Base-by-base conservation (phyloP, 495 filamentous ascomycete genomes). In the Aspergillus saccharolyticus region DNA sequence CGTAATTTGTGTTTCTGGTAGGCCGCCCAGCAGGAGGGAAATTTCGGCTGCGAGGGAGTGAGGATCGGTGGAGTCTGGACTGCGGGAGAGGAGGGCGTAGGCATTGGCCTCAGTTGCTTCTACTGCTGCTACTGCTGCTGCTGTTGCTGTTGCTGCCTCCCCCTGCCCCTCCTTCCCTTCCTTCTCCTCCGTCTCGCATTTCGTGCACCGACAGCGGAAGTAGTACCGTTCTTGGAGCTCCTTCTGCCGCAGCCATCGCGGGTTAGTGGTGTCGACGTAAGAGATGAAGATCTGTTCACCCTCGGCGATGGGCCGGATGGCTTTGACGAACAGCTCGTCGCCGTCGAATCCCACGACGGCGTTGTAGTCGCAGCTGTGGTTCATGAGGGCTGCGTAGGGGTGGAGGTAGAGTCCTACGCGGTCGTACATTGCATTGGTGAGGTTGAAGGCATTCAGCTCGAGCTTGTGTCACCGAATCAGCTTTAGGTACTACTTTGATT, bases 321-420 rank as follows among this genome's bases (percentile, higher is more conserved):
- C 78, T 52, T 78, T 78, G 51, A 81, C 49, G 44, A 62, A 75
- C 17, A 79, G 60, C 6, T 71, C 64, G 28, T 67, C 62, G 69
- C 78, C 82, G 52, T 88, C 82, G 61, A 88, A 86, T 15, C 82
- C 76, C 30, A 88, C 75, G 15, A 80, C 74, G n/a, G 83, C 76
- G 57, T 89, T 91, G 25, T 85, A 85, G 39, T 79, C 74, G 69
- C 89, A 90, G 52, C 82, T 86, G 70, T 91, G 89, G 66, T 90
- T 90, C 61, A 86, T 77, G 12, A 78, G 63, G 42, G 81, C 74
- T 0, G 80, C 78, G 5, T 79, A 68, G 1, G 83, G 75, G 53
- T 88, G 84, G 42, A 90, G 61, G 44, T 78, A 82, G 12, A 85
- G 72, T 14, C 88, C 88, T 44, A 88, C 72, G 3, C 81, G 75